Evolutionary conservation across 306 rosid genomes (phyloP).

Genomic region (Glycine latifolia): DNA sequence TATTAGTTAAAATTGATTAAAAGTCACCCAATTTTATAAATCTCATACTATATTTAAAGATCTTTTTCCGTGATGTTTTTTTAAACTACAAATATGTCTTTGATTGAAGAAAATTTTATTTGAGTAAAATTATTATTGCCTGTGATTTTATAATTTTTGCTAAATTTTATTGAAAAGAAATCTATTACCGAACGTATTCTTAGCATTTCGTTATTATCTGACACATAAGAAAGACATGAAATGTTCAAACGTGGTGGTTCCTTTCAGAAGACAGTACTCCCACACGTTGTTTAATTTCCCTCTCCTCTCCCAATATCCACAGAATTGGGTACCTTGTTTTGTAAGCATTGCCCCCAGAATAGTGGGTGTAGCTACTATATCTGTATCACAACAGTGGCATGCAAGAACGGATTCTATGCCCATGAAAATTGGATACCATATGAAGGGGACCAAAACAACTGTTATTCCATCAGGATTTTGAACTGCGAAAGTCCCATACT

Average conservation of each 20-base stretch:
- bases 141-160: too few relatives aligned
- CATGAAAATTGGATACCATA: not conserved
- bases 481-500: not conserved
- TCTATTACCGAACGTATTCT: too few relatives aligned
- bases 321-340: conserved; percentile 8
- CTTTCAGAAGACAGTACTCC: conserved; percentile 20
- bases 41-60: too few relatives aligned
- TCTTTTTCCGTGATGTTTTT: too few relatives aligned
- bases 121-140: too few relatives aligned
- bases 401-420: conserved; percentile 41
- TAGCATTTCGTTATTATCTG: too few relatives aligned
- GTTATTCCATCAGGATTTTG: conserved; percentile 31
- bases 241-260: conserved; percentile 31
- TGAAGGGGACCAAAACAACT: conserved; percentile 47
- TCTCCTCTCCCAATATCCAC: conserved; percentile 6
- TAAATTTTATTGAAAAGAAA: too few relatives aligned
- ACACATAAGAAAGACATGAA: not conserved
- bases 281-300: not conserved
- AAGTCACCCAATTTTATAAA: too few relatives aligned
- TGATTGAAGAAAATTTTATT: too few relatives aligned
- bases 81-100: too few relatives aligned
- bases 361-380: conserved; percentile 30
- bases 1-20: too few relatives aligned
- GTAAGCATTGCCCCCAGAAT: not conserved
- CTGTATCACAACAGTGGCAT: conserved; percentile 41